Conservation (phyloP, 345 rosid species). For the Aquilaria yunnanensis region DNA sequence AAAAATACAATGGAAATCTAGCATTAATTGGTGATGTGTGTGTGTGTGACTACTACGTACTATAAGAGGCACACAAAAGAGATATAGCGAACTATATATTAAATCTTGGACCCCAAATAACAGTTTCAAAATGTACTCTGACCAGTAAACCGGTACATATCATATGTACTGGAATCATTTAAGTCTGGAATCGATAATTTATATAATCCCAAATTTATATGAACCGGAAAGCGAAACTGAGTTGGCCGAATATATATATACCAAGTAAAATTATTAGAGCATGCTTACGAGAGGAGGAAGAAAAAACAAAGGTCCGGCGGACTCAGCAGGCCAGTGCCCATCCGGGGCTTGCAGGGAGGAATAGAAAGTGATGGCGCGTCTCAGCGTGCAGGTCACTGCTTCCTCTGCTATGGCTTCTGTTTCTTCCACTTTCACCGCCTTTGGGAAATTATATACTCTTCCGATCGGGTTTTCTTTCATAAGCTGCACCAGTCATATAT, state of each 20-base stretch:
- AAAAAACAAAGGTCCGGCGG: slow-evolving; percentile 57
- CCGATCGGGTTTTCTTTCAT: slow-evolving; percentile 26
- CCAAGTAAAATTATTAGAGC: too few species aligned
- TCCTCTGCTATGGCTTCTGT: slow-evolving; percentile 26
- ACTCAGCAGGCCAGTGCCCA: slow-evolving; percentile 72
- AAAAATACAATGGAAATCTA: background rate
- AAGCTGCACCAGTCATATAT: slow-evolving; percentile 16
- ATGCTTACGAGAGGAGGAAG: slow-evolving; percentile 47
- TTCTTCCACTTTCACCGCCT: slow-evolving; percentile 31
- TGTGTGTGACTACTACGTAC: too few species aligned
- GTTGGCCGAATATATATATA: background rate
- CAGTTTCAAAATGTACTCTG: too few species aligned
- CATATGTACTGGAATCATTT: too few species aligned
- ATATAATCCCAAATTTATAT: too few species aligned
- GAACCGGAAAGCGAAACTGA: background rate
- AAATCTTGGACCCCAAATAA: too few species aligned
- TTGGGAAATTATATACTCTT: slow-evolving; percentile 14
- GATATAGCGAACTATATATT: too few species aligned
- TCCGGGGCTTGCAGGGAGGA: slow-evolving; percentile 57
- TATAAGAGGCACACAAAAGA: too few species aligned
- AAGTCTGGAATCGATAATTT: too few species aligned
- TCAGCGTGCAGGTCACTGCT: slow-evolving; percentile 29
- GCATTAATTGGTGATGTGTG: too few species aligned
- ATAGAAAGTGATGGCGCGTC: slow-evolving; percentile 43
- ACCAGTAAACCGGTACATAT: too few species aligned